These are phyloP conservation scores for Phytophthora hibernalis DNA, from an alignment of 352 stramenopile genomes.

Conservation along the genomic window DNA sequence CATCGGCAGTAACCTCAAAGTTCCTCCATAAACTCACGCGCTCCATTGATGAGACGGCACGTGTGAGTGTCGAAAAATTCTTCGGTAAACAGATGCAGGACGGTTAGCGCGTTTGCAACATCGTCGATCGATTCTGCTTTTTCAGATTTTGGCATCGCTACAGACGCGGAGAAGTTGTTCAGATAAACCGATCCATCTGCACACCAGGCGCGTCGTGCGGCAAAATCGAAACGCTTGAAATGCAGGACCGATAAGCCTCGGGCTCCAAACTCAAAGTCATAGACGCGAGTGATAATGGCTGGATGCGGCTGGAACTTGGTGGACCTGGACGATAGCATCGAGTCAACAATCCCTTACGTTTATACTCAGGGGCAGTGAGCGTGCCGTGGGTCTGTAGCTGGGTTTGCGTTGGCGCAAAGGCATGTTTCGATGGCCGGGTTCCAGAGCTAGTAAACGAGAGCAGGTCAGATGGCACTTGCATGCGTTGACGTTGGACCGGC, in stretches of 20 bases:
- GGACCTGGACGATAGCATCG: constrained; percentile 22
- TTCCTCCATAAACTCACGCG: constrained; percentile 9
- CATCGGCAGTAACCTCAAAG: constrained; percentile 1
- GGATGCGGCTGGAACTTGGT: constrained; percentile 28
- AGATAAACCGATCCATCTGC: constrained; percentile 16
- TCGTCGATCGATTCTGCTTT: constrained; percentile 3
- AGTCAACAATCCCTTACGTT: not conserved
- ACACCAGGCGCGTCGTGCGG: constrained; percentile 13
- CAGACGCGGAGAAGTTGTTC: constrained; percentile 9
- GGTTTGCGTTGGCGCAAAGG: not conserved
- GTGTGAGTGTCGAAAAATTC: constrained; percentile 12
- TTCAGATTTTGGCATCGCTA: not conserved
- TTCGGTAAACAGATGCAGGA: constrained; percentile 15
- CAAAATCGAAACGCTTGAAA: constrained; percentile 21
- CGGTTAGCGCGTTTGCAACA: constrained; percentile 14
- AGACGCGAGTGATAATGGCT: constrained; percentile 8
- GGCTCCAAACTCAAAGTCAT: constrained; percentile 17
- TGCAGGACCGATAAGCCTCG: constrained; percentile 19
- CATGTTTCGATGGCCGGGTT: constrained; percentile 1
- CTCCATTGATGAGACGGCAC: not conserved
- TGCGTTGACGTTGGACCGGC: not conserved
- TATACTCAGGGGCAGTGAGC: not conserved
- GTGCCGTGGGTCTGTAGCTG: constrained; percentile 4
- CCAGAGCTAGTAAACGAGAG: not conserved
- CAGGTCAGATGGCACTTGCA: constrained; percentile 3